Evolutionary conservation across 331 rosid genomes (phyloP).

Genomic region (Acacia concinna): DNA sequence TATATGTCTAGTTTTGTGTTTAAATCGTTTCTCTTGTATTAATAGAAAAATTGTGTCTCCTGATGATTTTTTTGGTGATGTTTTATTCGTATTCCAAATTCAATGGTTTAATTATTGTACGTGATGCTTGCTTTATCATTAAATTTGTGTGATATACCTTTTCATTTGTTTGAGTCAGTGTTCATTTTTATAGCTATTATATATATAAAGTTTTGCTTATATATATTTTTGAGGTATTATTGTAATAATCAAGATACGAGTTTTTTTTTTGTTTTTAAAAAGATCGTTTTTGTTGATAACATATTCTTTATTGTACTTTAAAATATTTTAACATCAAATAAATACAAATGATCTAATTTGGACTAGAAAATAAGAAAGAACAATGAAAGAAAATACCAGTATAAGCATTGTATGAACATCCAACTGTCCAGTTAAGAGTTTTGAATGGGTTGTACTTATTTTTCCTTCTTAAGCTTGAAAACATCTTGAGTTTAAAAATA

Average conservation of each 20-base stretch:
- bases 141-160: background rate
- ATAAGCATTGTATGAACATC: background rate
- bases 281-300: background rate
- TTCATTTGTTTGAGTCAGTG: background rate
- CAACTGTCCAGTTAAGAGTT: background rate
- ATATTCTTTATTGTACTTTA: background rate
- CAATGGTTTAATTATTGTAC: background rate
- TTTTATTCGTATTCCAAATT: background rate
- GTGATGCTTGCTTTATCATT: background rate
- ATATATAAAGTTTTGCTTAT: background rate
- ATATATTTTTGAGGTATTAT: background rate
- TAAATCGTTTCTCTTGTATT: background rate
- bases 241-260: background rate
- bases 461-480: background rate
- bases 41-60: background rate
- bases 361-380: background rate
- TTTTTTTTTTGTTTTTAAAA: no score
- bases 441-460: no score
- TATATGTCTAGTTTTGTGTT: background rate
- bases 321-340: background rate
- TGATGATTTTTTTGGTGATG: background rate
- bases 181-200: background rate
- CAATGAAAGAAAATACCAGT: background rate
- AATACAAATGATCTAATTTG: background rate
- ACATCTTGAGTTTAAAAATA: background rate